These are phyloP conservation scores for Platanthera guangdongensis DNA, from an alignment of 106 monocot species.

Conservation along the genomic window DNA sequence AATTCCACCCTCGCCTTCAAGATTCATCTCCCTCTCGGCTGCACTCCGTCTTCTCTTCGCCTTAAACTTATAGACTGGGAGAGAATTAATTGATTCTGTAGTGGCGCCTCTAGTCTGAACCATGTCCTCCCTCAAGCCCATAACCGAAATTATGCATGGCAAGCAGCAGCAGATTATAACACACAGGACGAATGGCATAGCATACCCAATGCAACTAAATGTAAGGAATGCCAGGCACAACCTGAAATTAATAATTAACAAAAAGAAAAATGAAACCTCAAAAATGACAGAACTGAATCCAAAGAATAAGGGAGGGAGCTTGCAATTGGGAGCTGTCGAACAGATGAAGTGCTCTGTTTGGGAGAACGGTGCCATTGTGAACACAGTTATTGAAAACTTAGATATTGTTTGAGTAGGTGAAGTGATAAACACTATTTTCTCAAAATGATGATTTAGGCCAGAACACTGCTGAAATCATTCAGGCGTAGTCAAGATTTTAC, in stretches of 20 bases:
- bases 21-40: slow-evolving; percentile 17
- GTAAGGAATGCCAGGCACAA: slow-evolving; percentile 31
- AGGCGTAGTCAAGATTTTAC: neutral
- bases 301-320: neutral
- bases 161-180: slow-evolving; percentile 43
- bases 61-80: slow-evolving; percentile 33
- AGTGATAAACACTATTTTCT: too few species aligned
- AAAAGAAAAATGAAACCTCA: neutral
- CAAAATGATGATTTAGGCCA: too few species aligned
- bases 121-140: slow-evolving; percentile 37
- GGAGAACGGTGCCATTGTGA: too few species aligned
- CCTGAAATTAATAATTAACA: slow-evolving; percentile 13
- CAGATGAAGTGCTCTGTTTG: too few species aligned
- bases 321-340: too few species aligned
- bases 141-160: slow-evolving; percentile 40
- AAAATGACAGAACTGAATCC: too few species aligned
- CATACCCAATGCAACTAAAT: slow-evolving; percentile 43
- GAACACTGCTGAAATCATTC: too few species aligned
- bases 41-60: slow-evolving; percentile 5
- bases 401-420: too few species aligned
- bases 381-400: too few species aligned
- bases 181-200: slow-evolving; percentile 45
- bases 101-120: slow-evolving; percentile 31
- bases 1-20: slow-evolving; percentile 33
- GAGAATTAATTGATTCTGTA: slow-evolving; percentile 27